Base-by-base conservation (phyloP, 208 protist species). In the Leishmania tarentolae region DNA sequence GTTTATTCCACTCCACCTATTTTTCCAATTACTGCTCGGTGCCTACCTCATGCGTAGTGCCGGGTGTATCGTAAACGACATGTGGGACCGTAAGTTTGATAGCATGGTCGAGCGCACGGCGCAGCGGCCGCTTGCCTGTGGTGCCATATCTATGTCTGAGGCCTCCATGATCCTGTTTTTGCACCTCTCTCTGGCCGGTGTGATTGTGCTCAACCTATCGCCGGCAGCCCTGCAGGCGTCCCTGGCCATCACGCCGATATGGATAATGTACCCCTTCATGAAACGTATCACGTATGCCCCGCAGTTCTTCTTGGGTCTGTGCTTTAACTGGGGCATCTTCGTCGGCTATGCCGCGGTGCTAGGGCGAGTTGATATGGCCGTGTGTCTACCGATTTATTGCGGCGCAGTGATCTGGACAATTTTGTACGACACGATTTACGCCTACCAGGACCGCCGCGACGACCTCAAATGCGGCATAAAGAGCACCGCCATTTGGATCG, bases 251-350 rank as follows among this genome's bases (percentile, higher is more conserved):
- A 92, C 88, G 1, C 92, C 92, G 5, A 59, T 96, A 6, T 89
- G 87, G 84, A 77, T 92, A 17, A 86, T 92, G 44, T 97, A 97
- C 78, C 92, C 92, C 13, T 92, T 97, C 50, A 94, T 96, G 92
- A 95, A 95, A 80, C 92, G 92, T 84, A 85, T 94, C 80, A 94
- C 92, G 42, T 93, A 94, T 81, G 84, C 88, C 35, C 92, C 92
- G 42, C 94, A 97, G 90, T 47, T 96, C n/a, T 87, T 93, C 52
- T 82, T 95, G 9, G 92, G 91, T 37, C 77, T 95, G 15, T 95
- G 90, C 79, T 95, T 93, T 73, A 96, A 94, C 81, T 94, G 89
- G 89, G 92, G 94, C 50, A 95, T 97, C 76, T 96, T 97, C 83
- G 94, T 96, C 4, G 94, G 94, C 59, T 97, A 97, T 86, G 91